These are phyloP conservation scores for Flaveria trinervia DNA, from an alignment of 129 eudicot genomes.

Conservation along the genomic window DNA sequence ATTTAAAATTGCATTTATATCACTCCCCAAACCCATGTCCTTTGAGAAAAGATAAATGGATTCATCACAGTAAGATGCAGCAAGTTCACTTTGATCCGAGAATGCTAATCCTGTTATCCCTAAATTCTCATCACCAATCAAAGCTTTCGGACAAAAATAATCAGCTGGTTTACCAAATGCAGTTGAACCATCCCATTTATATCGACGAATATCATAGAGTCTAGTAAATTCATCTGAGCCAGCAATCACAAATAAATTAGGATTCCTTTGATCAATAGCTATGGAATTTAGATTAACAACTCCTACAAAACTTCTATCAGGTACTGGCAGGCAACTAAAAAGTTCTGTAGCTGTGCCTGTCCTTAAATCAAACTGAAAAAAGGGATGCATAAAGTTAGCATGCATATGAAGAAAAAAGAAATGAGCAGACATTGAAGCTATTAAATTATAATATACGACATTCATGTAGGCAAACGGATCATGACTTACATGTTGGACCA, in stretches of 20 bases:
- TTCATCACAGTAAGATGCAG: conserved; percentile 63
- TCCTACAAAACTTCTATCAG: conserved; percentile 35
- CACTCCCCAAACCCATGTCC: conserved; percentile 62
- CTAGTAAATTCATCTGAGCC: conserved; percentile 75
- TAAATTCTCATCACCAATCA: conserved; percentile 57
- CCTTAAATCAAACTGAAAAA: conserved; percentile 73
- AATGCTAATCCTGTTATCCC: conserved; percentile 82
- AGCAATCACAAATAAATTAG: conserved; percentile 67
- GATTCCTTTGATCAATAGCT: conserved; percentile 75
- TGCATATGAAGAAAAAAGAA: background rate
- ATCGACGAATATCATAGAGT: conserved; percentile 70
- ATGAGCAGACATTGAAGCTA: background rate
- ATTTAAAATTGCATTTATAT: conserved; percentile 37
- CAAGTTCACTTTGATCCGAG: conserved; percentile 75
- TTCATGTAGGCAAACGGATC: background rate
- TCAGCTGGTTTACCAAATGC: conserved; percentile 64
- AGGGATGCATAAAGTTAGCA: background rate
- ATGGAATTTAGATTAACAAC: conserved; percentile 59
- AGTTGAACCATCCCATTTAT: conserved; percentile 61
- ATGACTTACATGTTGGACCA: conserved; percentile 82
- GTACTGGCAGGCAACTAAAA: conserved; percentile 54
- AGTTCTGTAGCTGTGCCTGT: conserved; percentile 58
- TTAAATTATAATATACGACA: background rate
- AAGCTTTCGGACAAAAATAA: conserved; percentile 63
- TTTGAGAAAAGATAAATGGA: conserved; percentile 61